Conservation (phyloP, 2,329 filamentous ascomycete species). For the Apiospora pterosperma region DNA sequence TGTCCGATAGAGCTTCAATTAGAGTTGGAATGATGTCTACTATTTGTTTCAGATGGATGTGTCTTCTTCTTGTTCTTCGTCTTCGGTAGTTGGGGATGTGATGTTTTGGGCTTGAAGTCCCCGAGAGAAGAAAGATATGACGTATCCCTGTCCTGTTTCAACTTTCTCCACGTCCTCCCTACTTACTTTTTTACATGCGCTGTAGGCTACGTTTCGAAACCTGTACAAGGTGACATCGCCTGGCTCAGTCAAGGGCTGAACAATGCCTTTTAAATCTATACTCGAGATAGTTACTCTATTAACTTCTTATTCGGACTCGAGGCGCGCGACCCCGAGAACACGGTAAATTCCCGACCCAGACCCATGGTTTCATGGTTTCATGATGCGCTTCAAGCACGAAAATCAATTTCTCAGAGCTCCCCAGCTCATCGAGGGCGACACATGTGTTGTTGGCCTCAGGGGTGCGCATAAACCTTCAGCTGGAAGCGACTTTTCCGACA, state of each 20-base stretch:
- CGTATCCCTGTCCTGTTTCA: not conserved
- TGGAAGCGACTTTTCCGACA: not conserved
- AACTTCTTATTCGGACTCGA: too few species aligned
- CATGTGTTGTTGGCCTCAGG: not conserved
- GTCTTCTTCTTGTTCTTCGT: too few species aligned
- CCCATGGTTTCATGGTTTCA: not conserved
- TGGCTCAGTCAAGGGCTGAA: not conserved
- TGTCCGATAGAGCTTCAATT: not conserved
- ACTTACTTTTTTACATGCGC: too few species aligned
- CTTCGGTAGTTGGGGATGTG: too few species aligned
- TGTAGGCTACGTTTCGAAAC: not conserved
- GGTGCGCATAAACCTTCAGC: not conserved
- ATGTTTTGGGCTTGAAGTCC: too few species aligned
- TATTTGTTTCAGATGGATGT: too few species aligned
- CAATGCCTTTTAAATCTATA: not conserved
- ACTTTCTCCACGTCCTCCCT: not conserved
- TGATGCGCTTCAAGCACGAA: not conserved
- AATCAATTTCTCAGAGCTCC: not conserved
- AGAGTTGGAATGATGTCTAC: too few species aligned
- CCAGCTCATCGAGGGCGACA: not conserved
- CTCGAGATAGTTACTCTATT: too few species aligned
- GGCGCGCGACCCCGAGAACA: not conserved
- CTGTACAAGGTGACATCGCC: not conserved
- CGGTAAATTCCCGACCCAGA: not conserved
- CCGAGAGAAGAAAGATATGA: too few species aligned